phyloP scores from a whole-genome alignment of 179 eudicot genomes.

The Pouteria campechiana region DNA sequence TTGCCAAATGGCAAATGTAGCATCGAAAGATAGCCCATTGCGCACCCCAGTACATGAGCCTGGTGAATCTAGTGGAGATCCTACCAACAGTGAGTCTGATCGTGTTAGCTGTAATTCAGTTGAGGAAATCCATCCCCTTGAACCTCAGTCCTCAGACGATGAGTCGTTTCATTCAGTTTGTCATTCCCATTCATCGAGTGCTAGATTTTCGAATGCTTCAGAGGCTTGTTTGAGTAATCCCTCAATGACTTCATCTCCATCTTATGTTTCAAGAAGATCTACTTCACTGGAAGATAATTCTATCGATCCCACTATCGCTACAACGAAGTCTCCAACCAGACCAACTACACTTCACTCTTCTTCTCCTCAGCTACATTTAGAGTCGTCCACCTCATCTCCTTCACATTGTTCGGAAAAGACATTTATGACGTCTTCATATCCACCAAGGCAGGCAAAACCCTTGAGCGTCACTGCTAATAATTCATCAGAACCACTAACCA shows the following conservation, averaged over 20 bases:
- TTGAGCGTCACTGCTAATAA: too few species aligned
- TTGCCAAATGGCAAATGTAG: conserved; percentile 3
- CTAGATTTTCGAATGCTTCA: conserved; percentile 57
- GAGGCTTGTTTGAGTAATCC: conserved; percentile 28
- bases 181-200: conserved; percentile 35
- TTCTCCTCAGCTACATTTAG: conserved; percentile 14
- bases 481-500: too few species aligned
- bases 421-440: too few species aligned
- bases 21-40: conserved; percentile 3
- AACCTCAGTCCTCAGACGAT: conserved; percentile 43
- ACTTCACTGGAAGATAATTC: neutral
- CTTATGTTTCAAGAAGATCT: conserved; percentile 8
- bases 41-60: conserved; percentile 31
- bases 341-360: conserved; percentile 23
- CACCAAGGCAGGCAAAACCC: too few species aligned
- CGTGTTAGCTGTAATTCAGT: conserved; percentile 17
- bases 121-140: conserved; percentile 12
- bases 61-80: conserved; percentile 33
- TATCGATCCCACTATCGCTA: conserved; percentile 9
- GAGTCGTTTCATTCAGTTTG: conserved; percentile 73
- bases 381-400: conserved; percentile 6
- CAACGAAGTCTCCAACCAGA: conserved; percentile 10
- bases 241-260: conserved; percentile 27
- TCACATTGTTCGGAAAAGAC: conserved; percentile 4
- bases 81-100: conserved; percentile 30